Evolutionary conservation across 495 filamentous ascomycete species (phyloP).

Genomic region (Apodospora peruviana): DNA sequence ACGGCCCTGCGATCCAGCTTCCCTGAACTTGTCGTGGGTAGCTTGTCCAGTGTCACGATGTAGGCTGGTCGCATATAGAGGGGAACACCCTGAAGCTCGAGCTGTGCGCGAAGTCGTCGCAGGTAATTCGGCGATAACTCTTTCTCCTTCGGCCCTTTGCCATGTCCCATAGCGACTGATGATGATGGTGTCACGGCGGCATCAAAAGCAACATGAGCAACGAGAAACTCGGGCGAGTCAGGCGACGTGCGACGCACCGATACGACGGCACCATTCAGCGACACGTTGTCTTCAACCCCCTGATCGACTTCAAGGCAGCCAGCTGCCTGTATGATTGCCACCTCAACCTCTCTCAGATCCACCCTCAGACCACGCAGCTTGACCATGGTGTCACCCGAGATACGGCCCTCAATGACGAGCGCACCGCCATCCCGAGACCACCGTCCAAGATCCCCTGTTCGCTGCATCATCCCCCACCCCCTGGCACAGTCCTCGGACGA

Average conservation of each 20-base stretch:
- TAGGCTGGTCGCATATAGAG: constrained; percentile 41
- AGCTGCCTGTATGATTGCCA: constrained; percentile 18
- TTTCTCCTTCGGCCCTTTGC: background rate
- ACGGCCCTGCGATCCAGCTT: constrained; percentile 40
- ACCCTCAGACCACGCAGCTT: constrained; percentile 50
- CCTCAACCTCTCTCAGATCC: constrained; percentile 47
- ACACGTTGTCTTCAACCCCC: constrained; percentile 10
- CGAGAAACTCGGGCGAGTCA: constrained; percentile 17
- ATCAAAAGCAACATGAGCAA: constrained; percentile 29
- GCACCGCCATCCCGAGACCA: constrained; percentile 29
- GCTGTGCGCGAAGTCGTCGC: constrained; percentile 10
- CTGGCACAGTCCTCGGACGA: constrained; percentile 6
- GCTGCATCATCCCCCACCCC: constrained; percentile 35
- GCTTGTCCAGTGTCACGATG: constrained; percentile 26
- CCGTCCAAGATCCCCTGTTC: constrained; percentile 35
- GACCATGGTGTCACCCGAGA: constrained; percentile 42
- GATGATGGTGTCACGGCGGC: background rate
- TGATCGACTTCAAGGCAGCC: no score
- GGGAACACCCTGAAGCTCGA: constrained; percentile 31
- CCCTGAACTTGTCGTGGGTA: constrained; percentile 36
- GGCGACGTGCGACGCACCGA: constrained; percentile 13
- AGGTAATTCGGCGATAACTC: constrained; percentile 6
- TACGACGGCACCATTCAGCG: constrained; percentile 30
- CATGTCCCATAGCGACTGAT: no score
- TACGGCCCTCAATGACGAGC: constrained; percentile 33